Evolutionary conservation across 192 early-diverging fungal genomes (phyloP).

Genomic region (Chytriomyces sp.): DNA sequence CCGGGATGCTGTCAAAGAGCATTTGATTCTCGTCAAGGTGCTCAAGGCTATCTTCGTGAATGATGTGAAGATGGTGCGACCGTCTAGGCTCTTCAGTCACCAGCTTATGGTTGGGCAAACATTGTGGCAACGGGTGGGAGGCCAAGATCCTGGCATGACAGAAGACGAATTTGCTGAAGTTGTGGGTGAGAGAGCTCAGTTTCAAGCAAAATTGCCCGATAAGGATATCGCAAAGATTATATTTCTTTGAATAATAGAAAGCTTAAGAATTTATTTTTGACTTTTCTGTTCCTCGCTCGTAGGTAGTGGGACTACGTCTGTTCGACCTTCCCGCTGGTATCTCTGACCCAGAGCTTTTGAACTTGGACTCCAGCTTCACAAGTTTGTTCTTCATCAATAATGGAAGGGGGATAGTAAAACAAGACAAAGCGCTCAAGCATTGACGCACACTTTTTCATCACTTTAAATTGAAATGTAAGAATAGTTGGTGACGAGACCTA

Average conservation of each 20-base stretch:
- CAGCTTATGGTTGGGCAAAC: background rate
- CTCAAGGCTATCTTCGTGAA: background rate
- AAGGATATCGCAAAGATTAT: background rate
- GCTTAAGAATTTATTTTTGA: too few species aligned
- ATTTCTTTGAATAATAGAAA: slow-evolving; percentile 7
- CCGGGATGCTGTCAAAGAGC: background rate
- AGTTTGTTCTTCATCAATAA: too few species aligned
- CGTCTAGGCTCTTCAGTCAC: background rate
- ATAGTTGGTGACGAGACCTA: too few species aligned
- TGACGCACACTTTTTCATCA: too few species aligned
- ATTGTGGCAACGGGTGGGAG: background rate
- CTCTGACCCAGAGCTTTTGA: too few species aligned
- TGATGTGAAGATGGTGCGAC: slow-evolving; percentile 29
- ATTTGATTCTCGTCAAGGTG: background rate
- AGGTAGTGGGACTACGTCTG: too few species aligned
- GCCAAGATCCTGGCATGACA: background rate
- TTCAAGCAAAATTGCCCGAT: slow-evolving; percentile 3
- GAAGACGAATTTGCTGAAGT: slow-evolving; percentile 1
- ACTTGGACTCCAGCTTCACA: too few species aligned
- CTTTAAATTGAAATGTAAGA: too few species aligned
- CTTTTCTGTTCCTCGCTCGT: background rate
- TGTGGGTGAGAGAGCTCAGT: slow-evolving; percentile 21
- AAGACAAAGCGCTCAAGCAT: too few species aligned
- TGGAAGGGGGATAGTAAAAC: too few species aligned
- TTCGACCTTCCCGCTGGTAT: too few species aligned